Percentiles rank a stretch among this genome's conserved stretches.
Conservation (phyloP, 202 grass and related monocot genomes). For the Alloteropsis angusta region DNA sequence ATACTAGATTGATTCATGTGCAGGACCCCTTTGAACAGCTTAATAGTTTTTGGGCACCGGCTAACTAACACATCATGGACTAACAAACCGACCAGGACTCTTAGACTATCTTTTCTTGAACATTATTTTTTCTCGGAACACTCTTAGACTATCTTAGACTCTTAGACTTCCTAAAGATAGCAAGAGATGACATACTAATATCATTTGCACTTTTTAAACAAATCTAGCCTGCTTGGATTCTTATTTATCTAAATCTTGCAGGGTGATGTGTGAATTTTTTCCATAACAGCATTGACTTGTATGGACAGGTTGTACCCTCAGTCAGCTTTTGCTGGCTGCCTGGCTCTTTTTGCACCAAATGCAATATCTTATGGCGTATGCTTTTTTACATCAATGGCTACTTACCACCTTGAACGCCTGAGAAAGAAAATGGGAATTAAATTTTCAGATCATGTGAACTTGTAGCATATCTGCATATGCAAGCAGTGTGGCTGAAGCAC, state of each 20-base stretch:
- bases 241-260: background rate
- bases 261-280: background rate
- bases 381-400: conserved; percentile 2
- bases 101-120: too few relatives aligned
- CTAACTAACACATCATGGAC: background rate
- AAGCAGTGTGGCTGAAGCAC: background rate
- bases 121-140: too few relatives aligned
- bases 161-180: background rate
- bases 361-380: background rate
- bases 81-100: background rate
- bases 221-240: background rate
- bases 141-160: too few relatives aligned
- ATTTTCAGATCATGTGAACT: background rate
- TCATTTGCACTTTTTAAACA: background rate
- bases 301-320: background rate
- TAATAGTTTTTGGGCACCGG: background rate
- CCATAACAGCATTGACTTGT: background rate
- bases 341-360: background rate
- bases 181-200: background rate
- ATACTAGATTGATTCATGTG: background rate
- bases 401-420: background rate
- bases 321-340: conserved; percentile 9
- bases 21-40: background rate
- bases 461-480: background rate
- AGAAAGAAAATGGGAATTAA: background rate